Base-by-base conservation (phyloP, 1,284 basidiomycete species). In the Grifola frondosa region DNA sequence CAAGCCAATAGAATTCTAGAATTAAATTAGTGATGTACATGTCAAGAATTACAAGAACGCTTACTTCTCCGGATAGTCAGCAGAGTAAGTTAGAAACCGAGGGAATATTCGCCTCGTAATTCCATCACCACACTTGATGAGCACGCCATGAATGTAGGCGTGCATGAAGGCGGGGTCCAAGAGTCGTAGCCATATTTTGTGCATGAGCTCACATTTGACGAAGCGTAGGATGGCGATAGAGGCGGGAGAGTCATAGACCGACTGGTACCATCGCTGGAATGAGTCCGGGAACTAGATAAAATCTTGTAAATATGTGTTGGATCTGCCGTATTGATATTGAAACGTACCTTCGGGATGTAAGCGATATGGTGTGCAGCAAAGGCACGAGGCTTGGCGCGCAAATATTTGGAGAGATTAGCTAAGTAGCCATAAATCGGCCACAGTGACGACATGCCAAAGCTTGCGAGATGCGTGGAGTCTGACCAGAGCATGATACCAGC, bases 11-110 rank as follows among this genome's bases (percentile, higher is more conserved):
- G 40, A 23, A 57, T 30, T 26, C 57, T 60, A 30, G 16, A 40
- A 21, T 7, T 16, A 13, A 7, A 20, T 24, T n/a, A 44, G 30
- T 26, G 3, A 37, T 23, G 6, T 5, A 25, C 5, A 20, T 22
- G 26, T 6, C 9, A n/a, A 20, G 16, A 13, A 19, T 9, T 5
- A 25, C 24, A 23, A 15, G 11, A 2, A 12, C 6, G 20, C 53
- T 17, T 30, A 59, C 54, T 54, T 54, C 24, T 57, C 56, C 1
- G 52, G 46, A 55, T 69, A 70, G 44, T 71, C 68, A 0, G 65
- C 53, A 1, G 48, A 50, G 17, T 57, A 56, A 0, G 44, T 51
- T 20, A 54, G 49, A 8, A 59, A 37, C 1, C 52, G 44, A 4
- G 54, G 56, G 23, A 52, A 59, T 2, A 54, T 19, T 2, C 51